Evolutionary conservation across 2,329 filamentous ascomycete genomes (phyloP).

Genomic region (Ustulina deusta): DNA sequence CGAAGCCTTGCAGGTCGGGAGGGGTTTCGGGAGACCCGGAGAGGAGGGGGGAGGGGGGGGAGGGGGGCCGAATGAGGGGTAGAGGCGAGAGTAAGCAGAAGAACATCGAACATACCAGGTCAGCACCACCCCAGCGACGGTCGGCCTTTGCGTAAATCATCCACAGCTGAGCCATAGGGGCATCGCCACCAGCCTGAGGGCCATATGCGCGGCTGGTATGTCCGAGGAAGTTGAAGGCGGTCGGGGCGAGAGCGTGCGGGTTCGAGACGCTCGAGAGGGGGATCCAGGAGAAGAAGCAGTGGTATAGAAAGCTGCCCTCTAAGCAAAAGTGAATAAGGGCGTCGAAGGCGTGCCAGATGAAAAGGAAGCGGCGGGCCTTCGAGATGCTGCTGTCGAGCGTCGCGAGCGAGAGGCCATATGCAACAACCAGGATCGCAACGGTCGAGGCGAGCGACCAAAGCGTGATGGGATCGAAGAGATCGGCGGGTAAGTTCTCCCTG

Average conservation of each 20-base stretch:
- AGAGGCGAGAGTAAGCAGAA: conserved; percentile 22
- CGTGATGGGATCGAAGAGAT: conserved; percentile 71
- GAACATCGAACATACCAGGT: conserved; percentile 59
- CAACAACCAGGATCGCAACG: conserved; percentile 63
- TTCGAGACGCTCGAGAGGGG: conserved; percentile 53
- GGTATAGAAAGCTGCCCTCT: conserved; percentile 91
- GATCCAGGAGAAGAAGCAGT: conserved; percentile 82
- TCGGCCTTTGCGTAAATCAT: conserved; percentile 77
- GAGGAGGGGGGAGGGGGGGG: no score
- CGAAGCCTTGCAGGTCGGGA: not conserved
- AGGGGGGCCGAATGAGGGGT: conserved; percentile 13
- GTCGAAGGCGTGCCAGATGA: conserved; percentile 96
- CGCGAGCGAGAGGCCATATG: conserved; percentile 62
- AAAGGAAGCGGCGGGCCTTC: conserved; percentile 76
- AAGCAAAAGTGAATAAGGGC: conserved; percentile 91
- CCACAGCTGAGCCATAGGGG: conserved; percentile 71
- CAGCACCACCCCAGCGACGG: conserved; percentile 71
- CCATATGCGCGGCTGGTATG: conserved; percentile 65
- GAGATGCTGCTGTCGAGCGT: conserved; percentile 59
- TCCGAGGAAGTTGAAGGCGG: conserved; percentile 66
- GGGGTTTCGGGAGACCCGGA: conserved; percentile 12
- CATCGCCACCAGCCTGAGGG: conserved; percentile 66
- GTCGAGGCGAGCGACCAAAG: conserved; percentile 69
- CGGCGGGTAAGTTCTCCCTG: conserved; percentile 58
- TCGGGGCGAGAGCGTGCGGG: conserved; percentile 58